Conservation (phyloP, 441 rosid genomes). For the Pelargonium myrrhifolium region DNA sequence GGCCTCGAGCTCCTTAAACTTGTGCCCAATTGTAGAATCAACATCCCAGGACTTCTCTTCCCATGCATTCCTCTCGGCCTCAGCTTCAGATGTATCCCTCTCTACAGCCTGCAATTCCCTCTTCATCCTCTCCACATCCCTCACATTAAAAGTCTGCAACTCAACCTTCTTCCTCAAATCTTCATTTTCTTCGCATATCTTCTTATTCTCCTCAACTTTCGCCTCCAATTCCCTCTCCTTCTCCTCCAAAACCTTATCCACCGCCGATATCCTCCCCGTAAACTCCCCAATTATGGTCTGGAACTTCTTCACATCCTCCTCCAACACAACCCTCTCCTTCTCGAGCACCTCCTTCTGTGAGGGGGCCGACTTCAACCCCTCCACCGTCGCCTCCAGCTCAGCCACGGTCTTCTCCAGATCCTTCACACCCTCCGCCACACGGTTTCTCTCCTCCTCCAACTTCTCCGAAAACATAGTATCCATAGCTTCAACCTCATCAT, state of each 20-base stretch:
- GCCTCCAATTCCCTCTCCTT: slow-evolving; percentile 44
- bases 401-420: slow-evolving; percentile 25
- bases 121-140: slow-evolving; percentile 93
- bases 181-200: slow-evolving; percentile 55
- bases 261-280: slow-evolving; percentile 26
- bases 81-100: slow-evolving; percentile 65
- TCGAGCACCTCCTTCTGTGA: slow-evolving; percentile 51
- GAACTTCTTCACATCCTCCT: slow-evolving; percentile 65
- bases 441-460: slow-evolving; percentile 50
- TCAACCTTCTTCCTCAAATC: slow-evolving; percentile 67
- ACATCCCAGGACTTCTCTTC: slow-evolving; percentile 86
- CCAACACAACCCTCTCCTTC: slow-evolving; percentile 44
- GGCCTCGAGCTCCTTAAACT: slow-evolving; percentile 59
- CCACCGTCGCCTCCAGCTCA: slow-evolving; percentile 42
- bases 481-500: slow-evolving; percentile 45
- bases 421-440: slow-evolving; percentile 28
- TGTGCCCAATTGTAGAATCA: slow-evolving; percentile 37
- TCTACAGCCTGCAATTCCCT: slow-evolving; percentile 82
- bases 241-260: slow-evolving; percentile 50
- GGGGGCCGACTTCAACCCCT: slow-evolving; percentile 43
- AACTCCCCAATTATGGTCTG: slow-evolving; percentile 42
- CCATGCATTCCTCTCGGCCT: slow-evolving; percentile 53
- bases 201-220: slow-evolving; percentile 54
- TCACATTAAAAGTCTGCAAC: slow-evolving; percentile 56
- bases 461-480: slow-evolving; percentile 50